Conservation (phyloP, 257 asterid genomes). For the Voacanga thouarsii region DNA sequence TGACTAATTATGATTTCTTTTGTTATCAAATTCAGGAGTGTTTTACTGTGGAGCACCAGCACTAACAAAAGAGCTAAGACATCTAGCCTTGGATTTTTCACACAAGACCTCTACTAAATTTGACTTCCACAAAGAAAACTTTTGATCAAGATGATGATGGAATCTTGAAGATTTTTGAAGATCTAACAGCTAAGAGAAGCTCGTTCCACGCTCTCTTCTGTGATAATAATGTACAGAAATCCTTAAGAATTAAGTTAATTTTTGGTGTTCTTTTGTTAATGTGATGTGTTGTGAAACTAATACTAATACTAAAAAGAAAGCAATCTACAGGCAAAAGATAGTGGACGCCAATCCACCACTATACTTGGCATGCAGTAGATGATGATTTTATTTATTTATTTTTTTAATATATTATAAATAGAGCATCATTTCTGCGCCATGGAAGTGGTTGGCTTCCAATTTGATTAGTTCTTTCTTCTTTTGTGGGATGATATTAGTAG, state of each 20-base stretch:
- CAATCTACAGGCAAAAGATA: neutral
- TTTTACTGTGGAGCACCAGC: constrained; percentile 94
- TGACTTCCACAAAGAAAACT: constrained; percentile 88
- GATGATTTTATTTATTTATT: neutral
- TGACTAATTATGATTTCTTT: neutral
- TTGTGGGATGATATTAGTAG: neutral
- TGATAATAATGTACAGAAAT: constrained; percentile 4
- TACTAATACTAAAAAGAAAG: neutral
- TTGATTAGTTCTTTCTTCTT: neutral
- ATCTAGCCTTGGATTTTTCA: constrained; percentile 66
- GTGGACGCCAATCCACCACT: constrained; percentile 18
- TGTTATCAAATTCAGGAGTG: constrained; percentile 51
- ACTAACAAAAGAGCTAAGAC: constrained; percentile 56
- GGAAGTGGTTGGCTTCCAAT: neutral
- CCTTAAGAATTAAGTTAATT: constrained; percentile 1
- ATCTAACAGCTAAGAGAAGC: neutral
- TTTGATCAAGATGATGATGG: constrained; percentile 32
- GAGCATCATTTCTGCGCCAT: neutral
- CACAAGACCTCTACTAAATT: constrained; percentile 74
- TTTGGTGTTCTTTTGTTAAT: neutral
- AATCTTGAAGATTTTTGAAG: neutral
- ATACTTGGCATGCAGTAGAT: neutral
- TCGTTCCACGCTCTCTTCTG: neutral
- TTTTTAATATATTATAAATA: neutral
- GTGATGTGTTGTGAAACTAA: neutral